These are phyloP conservation scores for Trichosporon inkin DNA, from an alignment of 1,284 basidiomycete genomes.

Conservation along the genomic window DNA sequence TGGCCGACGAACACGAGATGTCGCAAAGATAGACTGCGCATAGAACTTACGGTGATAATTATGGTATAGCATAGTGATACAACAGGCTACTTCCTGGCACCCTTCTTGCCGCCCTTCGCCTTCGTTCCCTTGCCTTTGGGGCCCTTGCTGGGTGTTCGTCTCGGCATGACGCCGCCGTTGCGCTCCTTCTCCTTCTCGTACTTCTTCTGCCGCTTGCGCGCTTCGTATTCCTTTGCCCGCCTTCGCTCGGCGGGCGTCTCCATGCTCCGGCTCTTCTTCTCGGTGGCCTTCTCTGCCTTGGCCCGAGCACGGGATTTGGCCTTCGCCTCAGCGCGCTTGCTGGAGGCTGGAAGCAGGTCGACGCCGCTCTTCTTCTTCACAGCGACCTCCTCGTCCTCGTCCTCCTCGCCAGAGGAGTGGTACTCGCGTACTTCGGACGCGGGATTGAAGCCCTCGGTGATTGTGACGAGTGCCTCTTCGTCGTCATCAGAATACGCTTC, in stretches of 20 bases:
- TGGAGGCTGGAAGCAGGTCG: constrained; percentile 40
- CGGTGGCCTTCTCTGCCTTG: constrained; percentile 23
- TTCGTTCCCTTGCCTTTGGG: constrained; percentile 19
- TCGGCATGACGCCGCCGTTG: constrained; percentile 11
- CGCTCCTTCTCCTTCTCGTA: constrained; percentile 41
- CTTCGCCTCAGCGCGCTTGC: constrained; percentile 31
- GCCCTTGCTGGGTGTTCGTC: constrained; percentile 8
- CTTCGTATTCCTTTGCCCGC: constrained; percentile 45
- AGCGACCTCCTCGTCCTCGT: constrained; percentile 24
- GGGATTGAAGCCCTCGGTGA: constrained; percentile 50
- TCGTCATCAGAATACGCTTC: constrained; percentile 48
- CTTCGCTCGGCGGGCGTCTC: constrained; percentile 42
- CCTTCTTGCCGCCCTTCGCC: constrained; percentile 25
- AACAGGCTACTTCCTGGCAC: constrained; percentile 11
- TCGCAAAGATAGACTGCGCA: too few relatives aligned
- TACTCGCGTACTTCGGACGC: constrained; percentile 1
- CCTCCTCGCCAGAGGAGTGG: constrained; percentile 13
- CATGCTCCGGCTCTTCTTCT: constrained; percentile 27
- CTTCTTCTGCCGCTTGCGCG: constrained; percentile 41
- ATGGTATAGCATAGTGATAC: background rate
- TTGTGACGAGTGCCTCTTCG: constrained; percentile 49
- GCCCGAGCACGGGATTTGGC: constrained; percentile 7
- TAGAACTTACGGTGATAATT: background rate
- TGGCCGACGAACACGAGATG: constrained; percentile 3
- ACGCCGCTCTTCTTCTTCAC: constrained; percentile 23